Conservation (phyloP, 257 asterid genomes). For the Przewalskia tangutica region DNA sequence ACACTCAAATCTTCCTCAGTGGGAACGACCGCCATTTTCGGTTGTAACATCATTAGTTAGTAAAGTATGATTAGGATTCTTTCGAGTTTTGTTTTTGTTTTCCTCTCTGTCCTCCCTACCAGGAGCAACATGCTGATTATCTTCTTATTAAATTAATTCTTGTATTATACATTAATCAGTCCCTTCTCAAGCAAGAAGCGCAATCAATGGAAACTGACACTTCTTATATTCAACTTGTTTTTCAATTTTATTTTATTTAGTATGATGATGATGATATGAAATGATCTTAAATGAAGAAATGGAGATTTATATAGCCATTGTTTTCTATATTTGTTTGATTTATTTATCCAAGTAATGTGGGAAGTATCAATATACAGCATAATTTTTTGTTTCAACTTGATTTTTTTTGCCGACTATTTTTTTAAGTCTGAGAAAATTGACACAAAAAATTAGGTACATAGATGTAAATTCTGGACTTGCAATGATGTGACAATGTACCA, state of each 20-base stretch:
- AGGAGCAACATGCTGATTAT: conserved; percentile 8
- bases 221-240: not conserved
- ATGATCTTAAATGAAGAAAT: not conserved
- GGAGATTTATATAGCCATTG: not conserved
- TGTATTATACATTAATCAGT: conserved; percentile 27
- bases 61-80: conserved; percentile 20
- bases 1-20: conserved; percentile 13
- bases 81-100: conserved; percentile 17
- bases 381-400: not conserved
- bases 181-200: conserved; percentile 7
- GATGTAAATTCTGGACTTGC: not conserved
- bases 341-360: not conserved
- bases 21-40: conserved; percentile 1
- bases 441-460: not conserved
- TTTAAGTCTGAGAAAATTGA: no score
- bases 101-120: not conserved
- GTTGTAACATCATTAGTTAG: conserved; percentile 28
- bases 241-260: not conserved
- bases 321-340: not conserved
- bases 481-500: conserved; percentile 4
- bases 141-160: conserved; percentile 15
- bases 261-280: not conserved
- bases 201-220: not conserved
- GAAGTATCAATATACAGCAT: not conserved
- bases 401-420: no score